Conservation (phyloP, 2,329 filamentous ascomycete species). For the Ceratocystis cubensis region DNA sequence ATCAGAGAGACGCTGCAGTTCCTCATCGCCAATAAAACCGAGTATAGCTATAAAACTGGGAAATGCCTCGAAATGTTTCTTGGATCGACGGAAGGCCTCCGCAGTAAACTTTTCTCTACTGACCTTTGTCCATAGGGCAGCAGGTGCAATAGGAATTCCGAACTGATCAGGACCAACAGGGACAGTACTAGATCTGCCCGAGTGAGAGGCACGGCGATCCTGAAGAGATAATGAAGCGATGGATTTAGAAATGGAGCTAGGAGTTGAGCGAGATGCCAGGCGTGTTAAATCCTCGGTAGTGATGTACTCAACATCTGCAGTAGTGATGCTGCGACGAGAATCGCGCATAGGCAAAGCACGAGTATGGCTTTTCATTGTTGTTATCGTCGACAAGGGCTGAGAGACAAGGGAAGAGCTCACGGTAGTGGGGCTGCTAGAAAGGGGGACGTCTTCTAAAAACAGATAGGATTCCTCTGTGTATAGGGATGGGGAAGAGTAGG, state of each 20-base stretch:
- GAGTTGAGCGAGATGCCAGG: neutral
- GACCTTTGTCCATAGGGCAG: slow-evolving; percentile 50
- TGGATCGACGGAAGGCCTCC: slow-evolving; percentile 42
- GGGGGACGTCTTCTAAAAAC: neutral
- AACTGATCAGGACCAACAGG: slow-evolving; percentile 44
- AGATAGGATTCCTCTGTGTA: neutral
- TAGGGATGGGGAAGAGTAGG: slow-evolving; percentile 7
- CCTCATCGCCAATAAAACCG: slow-evolving; percentile 39
- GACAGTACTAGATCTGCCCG: slow-evolving; percentile 22
- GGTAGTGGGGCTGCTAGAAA: slow-evolving; percentile 1
- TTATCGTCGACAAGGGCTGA: neutral
- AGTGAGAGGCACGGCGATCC: slow-evolving; percentile 14
- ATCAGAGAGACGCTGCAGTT: slow-evolving; percentile 31
- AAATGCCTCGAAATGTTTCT: slow-evolving; percentile 47
- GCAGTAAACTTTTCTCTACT: slow-evolving; percentile 43
- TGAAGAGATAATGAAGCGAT: neutral
- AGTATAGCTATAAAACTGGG: slow-evolving; percentile 49
- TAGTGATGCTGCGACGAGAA: slow-evolving; percentile 10
- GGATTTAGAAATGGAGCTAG: neutral
- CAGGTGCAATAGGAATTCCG: slow-evolving; percentile 43
- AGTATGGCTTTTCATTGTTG: slow-evolving; percentile 11
- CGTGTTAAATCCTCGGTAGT: slow-evolving; percentile 14
- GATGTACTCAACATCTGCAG: slow-evolving; percentile 16
- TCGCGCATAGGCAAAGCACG: slow-evolving; percentile 17
- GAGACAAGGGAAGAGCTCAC: neutral